Conservation (phyloP, 371 early-diverging fungal genomes). For the Lichtheimia corymbifera region DNA sequence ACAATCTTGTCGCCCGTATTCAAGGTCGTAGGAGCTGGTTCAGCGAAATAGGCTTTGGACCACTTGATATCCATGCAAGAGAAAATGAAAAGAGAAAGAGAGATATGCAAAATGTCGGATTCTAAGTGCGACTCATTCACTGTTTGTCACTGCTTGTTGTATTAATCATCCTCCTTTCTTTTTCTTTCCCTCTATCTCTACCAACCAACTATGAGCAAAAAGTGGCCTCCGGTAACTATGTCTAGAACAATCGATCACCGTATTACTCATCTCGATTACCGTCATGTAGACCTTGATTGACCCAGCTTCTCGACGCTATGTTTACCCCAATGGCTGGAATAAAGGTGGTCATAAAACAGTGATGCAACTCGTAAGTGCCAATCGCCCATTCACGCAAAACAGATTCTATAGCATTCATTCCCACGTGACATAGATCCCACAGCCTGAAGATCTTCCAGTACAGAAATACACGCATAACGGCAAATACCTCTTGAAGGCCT, state of each 20-base stretch:
- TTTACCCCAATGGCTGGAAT: constrained; percentile 1
- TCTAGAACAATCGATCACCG: background rate
- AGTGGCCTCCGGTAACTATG: background rate
- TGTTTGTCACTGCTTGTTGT: background rate
- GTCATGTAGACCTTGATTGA: background rate
- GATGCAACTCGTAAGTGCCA: background rate
- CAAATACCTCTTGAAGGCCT: background rate
- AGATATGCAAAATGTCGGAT: background rate
- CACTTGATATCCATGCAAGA: constrained; percentile 12
- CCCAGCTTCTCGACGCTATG: background rate
- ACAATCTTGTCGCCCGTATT: constrained; percentile 67
- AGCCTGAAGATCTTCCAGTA: background rate
- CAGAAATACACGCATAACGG: background rate
- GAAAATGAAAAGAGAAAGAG: background rate
- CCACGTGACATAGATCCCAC: background rate
- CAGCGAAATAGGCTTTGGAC: constrained; percentile 26
- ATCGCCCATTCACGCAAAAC: background rate
- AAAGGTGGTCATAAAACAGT: background rate
- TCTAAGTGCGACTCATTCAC: no score
- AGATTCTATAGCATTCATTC: background rate
- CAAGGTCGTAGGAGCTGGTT: constrained; percentile 24
- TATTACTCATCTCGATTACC: background rate
- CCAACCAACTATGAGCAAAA: background rate
- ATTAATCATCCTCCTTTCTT: background rate
- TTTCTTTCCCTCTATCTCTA: background rate